These are phyloP conservation scores for Wickerhamomyces sp. DNA, from an alignment of 1,139 yeast species.

Conservation along the genomic window DNA sequence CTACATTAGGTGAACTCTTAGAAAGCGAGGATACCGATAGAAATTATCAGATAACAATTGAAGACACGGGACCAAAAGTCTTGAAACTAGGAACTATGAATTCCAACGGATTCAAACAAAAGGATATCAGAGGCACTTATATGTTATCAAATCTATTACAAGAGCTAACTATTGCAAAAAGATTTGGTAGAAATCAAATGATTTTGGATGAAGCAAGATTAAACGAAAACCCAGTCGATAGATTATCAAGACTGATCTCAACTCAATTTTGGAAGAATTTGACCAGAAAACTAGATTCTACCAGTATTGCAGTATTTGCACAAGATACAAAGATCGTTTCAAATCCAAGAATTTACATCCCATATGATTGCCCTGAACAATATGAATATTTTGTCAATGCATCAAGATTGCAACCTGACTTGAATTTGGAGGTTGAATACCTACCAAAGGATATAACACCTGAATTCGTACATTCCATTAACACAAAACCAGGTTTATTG, in stretches of 20 bases:
- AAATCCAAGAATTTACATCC: conserved; percentile 77
- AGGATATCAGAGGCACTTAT: conserved; percentile 82
- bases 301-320: conserved; percentile 65
- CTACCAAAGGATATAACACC: conserved; percentile 57
- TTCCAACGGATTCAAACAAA: conserved; percentile 72
- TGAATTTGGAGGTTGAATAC: conserved; percentile 69
- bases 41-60: conserved; percentile 85
- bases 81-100: conserved; percentile 78
- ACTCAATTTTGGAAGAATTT: conserved; percentile 79
- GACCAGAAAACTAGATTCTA: conserved; percentile 66
- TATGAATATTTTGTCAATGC: conserved; percentile 61
- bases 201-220: conserved; percentile 78
- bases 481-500: conserved; percentile 79
- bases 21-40: conserved; percentile 82
- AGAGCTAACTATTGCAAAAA: conserved; percentile 83
- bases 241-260: conserved; percentile 70
- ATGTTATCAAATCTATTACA: conserved; percentile 86
- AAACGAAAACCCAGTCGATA: conserved; percentile 81
- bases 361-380: conserved; percentile 65
- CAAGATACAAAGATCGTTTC: conserved; percentile 74
- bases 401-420: conserved; percentile 51
- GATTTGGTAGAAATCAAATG: conserved; percentile 73
- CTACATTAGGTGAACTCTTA: conserved; percentile 65
- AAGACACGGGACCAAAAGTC: conserved; percentile 91
- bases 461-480: conserved; percentile 70